These are phyloP conservation scores for Jamesozyma rosinii DNA, from an alignment of 805 yeast genomes.

Conservation along the genomic window DNA sequence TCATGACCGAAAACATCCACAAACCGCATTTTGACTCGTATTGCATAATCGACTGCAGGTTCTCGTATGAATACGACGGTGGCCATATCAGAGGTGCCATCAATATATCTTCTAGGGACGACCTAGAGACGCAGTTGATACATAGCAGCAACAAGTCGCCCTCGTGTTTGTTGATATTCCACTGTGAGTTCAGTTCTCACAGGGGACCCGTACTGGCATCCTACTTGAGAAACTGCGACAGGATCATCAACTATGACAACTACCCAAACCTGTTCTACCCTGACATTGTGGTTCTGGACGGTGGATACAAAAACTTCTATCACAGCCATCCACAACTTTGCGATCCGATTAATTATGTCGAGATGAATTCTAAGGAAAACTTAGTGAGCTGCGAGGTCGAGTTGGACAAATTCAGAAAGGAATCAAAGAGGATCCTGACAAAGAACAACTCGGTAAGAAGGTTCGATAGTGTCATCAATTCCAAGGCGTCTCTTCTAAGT, in stretches of 20 bases:
- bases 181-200: constrained; percentile 88
- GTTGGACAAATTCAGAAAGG: constrained; percentile 42
- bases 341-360: constrained; percentile 69
- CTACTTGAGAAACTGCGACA: constrained; percentile 74
- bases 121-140: constrained; percentile 51
- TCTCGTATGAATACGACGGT: constrained; percentile 83
- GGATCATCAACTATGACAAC: constrained; percentile 57
- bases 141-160: constrained; percentile 5
- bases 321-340: constrained; percentile 51
- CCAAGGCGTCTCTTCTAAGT: background rate
- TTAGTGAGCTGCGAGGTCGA: constrained; percentile 39
- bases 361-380: constrained; percentile 51
- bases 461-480: constrained; percentile 1
- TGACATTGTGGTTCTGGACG: constrained; percentile 78
- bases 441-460: constrained; percentile 30
- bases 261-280: constrained; percentile 84
- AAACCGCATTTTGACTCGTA: constrained; percentile 44
- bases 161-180: constrained; percentile 56
- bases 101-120: constrained; percentile 63
- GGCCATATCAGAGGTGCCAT: constrained; percentile 85
- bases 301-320: constrained; percentile 81
- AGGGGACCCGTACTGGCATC: constrained; percentile 93
- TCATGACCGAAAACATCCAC: constrained; percentile 31
- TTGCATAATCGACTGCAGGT: constrained; percentile 76
- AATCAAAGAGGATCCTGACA: constrained; percentile 30